Evolutionary conservation across 2,329 filamentous ascomycete genomes (phyloP).

Genomic region (Elsinoe batatas): DNA sequence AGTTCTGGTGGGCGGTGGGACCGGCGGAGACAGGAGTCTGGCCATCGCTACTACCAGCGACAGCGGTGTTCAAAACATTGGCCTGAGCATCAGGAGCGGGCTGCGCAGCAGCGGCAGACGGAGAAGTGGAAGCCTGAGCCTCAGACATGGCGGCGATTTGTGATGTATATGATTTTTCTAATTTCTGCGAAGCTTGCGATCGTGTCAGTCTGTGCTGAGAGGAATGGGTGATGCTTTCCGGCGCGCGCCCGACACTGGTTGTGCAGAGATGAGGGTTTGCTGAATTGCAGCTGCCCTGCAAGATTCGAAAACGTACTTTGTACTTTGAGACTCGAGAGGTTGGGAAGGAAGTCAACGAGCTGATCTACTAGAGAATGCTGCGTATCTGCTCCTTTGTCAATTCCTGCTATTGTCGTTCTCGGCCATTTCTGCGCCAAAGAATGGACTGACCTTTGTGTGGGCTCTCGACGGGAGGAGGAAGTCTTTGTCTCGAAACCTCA

Average conservation of each 20-base stretch:
- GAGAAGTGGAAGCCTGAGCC: conserved; percentile 38
- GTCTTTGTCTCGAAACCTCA: conserved; percentile 18
- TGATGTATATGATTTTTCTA: conserved; percentile 1
- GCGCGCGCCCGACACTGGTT: neutral
- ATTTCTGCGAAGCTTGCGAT: neutral
- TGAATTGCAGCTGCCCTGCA: neutral
- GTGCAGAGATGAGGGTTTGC: conserved; percentile 1
- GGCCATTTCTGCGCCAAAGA: conserved; percentile 7
- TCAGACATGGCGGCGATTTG: conserved; percentile 28
- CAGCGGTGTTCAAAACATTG: conserved; percentile 45
- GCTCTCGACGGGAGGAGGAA: conserved; percentile 18
- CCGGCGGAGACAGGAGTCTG: conserved; percentile 61
- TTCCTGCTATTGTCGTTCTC: conserved; percentile 8
- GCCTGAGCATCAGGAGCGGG: conserved; percentile 54
- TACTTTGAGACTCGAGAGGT: neutral
- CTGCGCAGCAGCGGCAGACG: conserved; percentile 64
- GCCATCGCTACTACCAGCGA: conserved; percentile 52
- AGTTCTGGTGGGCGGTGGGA: conserved; percentile 65
- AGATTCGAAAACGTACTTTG: neutral
- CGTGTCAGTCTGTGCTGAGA: neutral
- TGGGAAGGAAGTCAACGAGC: conserved; percentile 12
- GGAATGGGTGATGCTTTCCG: neutral
- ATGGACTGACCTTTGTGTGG: conserved; percentile 13
- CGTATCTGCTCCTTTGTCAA: conserved; percentile 5
- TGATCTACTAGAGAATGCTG: neutral